Conservation (phyloP, 2,329 filamentous ascomycete species). For the Epichloe sylvatica region DNA sequence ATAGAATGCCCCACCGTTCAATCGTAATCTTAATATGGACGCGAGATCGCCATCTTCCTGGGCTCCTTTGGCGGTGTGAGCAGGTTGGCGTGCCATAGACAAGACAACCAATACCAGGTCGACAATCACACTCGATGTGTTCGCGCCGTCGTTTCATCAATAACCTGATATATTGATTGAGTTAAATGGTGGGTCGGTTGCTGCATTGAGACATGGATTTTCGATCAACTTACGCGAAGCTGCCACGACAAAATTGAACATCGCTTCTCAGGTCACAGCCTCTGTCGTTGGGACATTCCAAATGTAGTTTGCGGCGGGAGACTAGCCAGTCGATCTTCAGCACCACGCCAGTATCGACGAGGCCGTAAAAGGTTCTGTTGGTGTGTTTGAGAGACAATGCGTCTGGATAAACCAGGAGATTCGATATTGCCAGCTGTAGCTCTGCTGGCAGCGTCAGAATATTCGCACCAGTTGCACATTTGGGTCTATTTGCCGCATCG, state of each 20-base stretch:
- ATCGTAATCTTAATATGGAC: slow-evolving; percentile 29
- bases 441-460: slow-evolving; percentile 41
- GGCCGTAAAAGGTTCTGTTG: slow-evolving; percentile 45
- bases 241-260: slow-evolving; percentile 44
- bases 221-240: slow-evolving; percentile 34
- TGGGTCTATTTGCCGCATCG: neutral
- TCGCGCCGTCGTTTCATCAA: slow-evolving; percentile 45
- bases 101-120: slow-evolving; percentile 41
- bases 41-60: slow-evolving; percentile 31
- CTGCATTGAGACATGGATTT: neutral
- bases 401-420: slow-evolving; percentile 53
- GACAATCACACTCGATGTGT: slow-evolving; percentile 46
- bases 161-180: slow-evolving; percentile 22
- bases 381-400: slow-evolving; percentile 57
- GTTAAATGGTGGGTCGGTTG: neutral
- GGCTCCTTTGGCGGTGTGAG: slow-evolving; percentile 29
- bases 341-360: slow-evolving; percentile 51
- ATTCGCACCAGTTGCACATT: neutral
- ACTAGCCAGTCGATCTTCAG: slow-evolving; percentile 59
- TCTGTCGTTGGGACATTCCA: slow-evolving; percentile 49
- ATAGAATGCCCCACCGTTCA: slow-evolving; percentile 34
- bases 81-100: slow-evolving; percentile 37
- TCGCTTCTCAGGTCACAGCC: slow-evolving; percentile 46
- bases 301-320: slow-evolving; percentile 45
- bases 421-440: slow-evolving; percentile 49